Evolutionary conservation across 2,329 filamentous ascomycete genomes (phyloP), one percentile per base, ranked within the genome.

Genomic region (Colletotrichum lentis): DNA sequence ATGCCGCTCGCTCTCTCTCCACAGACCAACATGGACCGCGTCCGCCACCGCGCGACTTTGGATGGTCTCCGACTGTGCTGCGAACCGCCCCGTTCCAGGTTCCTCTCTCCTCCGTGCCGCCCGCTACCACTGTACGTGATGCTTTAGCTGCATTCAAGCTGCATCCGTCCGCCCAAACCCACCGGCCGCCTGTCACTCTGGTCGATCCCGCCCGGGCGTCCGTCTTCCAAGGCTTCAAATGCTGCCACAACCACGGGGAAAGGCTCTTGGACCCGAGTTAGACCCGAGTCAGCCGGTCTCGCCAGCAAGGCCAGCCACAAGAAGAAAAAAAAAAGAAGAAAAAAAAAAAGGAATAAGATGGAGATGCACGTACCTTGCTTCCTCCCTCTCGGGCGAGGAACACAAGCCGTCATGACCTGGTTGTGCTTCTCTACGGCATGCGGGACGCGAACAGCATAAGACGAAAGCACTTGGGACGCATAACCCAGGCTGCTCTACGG

Each of bases 101-200:
- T 52, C 16, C 16, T 35, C 24, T 31, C n/a, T n/a, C n/a, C n/a
- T n/a, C n/a, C 24, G 11, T 18, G 27, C 8, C n/a, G 16, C 22
- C 18, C 43, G 47, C 52, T 58, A 27, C 49, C 50, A 27, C 47
- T 16, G 37, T 47, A 39, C 27, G 60, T 59, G 22, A 27, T 58
- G 31, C 43, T 57, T 41, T 37, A 47, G 53, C 31, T 58, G 57
- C 57, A 53, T 54, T 20, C 50, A n/a, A 50, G 64, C 43, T 67
- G 65, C 65, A 55, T 53, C 56, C 44, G 49, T 54, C 6, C 44
- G 49, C 54, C 6, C 54, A 60, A 50, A 24, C 55, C 62, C 24
- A 49, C 61, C 55, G 35, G 61, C 55, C 54, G 62, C 62, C 66
- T 68, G 66, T 65, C 66, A 65, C 22, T 68, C 55, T 65, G 49